These are phyloP conservation scores for Colletotrichum coccodes DNA, from an alignment of 2,329 filamentous ascomycete genomes.

Conservation along the genomic window DNA sequence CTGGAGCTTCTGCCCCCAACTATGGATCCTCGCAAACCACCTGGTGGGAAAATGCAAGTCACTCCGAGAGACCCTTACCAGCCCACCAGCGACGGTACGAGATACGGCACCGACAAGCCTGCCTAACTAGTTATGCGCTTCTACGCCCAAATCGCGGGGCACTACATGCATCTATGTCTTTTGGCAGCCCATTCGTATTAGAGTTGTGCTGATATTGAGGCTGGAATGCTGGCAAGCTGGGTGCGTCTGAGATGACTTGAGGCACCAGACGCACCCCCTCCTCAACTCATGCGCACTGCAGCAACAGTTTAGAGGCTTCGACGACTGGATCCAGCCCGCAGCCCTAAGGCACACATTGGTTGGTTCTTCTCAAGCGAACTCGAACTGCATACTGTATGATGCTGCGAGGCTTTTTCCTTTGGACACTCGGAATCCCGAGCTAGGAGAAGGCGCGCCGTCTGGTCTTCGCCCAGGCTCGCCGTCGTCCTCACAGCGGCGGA, in stretches of 20 bases:
- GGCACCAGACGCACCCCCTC: too few species aligned
- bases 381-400: neutral
- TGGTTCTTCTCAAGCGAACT: neutral
- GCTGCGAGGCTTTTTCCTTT: slow-evolving; percentile 14
- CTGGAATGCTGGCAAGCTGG: slow-evolving; percentile 4
- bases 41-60: slow-evolving; percentile 31
- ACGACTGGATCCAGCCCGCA: neutral
- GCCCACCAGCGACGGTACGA: slow-evolving; percentile 14
- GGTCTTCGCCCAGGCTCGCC: neutral
- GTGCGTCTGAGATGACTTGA: neutral
- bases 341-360: slow-evolving; percentile 3
- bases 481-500: neutral
- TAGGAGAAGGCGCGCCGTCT: neutral
- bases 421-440: neutral
- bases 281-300: neutral
- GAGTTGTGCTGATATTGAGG: slow-evolving; percentile 22
- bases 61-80: slow-evolving; percentile 23
- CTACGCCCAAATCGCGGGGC: slow-evolving; percentile 26
- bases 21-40: slow-evolving; percentile 17
- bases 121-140: neutral
- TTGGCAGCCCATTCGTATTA: neutral
- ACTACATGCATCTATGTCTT: slow-evolving; percentile 14
- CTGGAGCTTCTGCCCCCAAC: slow-evolving; percentile 13
- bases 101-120: slow-evolving; percentile 9
- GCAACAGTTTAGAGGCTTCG: neutral